Evolutionary conservation across 1,284 basidiomycete species (phyloP).

Genomic region (Malassezia brasiliensis): DNA sequence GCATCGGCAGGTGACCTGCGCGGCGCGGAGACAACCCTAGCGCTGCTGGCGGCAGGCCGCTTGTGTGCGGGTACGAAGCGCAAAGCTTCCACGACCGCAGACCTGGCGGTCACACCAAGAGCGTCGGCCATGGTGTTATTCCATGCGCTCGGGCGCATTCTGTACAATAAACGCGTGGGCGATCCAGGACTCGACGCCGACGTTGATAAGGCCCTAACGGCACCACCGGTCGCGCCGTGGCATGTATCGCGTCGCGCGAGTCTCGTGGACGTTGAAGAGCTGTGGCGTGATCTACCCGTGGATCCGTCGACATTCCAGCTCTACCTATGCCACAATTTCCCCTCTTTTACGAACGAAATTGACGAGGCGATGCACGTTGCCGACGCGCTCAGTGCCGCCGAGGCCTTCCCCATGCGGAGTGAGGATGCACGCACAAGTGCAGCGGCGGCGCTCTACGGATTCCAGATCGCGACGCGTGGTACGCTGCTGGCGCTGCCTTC

Average conservation of each 20-base stretch:
- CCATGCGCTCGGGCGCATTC: slow-evolving; percentile 80
- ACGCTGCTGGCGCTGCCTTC: slow-evolving; percentile 72
- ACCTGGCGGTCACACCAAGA: slow-evolving; percentile 45
- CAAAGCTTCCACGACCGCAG: background rate
- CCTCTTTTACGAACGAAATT: slow-evolving; percentile 67
- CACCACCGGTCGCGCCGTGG: background rate
- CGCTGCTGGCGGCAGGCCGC: background rate
- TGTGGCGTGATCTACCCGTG: slow-evolving; percentile 78
- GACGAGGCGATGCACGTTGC: slow-evolving; percentile 64
- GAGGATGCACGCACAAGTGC: slow-evolving; percentile 55
- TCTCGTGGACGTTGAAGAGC: slow-evolving; percentile 20
- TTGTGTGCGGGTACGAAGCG: background rate
- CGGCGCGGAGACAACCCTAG: slow-evolving; percentile 65
- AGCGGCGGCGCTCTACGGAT: slow-evolving; percentile 55
- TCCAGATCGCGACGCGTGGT: slow-evolving; percentile 67
- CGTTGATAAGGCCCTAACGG: background rate
- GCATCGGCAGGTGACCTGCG: slow-evolving; percentile 80
- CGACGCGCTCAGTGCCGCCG: slow-evolving; percentile 72
- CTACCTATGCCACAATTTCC: slow-evolving; percentile 88
- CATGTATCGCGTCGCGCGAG: background rate
- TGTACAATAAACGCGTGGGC: slow-evolving; percentile 85
- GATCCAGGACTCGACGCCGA: background rate
- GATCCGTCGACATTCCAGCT: slow-evolving; percentile 77
- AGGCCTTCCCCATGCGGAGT: slow-evolving; percentile 55
- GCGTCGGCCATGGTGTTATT: slow-evolving; percentile 82